phyloP scores from a whole-genome alignment of 495 filamentous ascomycete species.

The Penicillium egyptiacum region DNA sequence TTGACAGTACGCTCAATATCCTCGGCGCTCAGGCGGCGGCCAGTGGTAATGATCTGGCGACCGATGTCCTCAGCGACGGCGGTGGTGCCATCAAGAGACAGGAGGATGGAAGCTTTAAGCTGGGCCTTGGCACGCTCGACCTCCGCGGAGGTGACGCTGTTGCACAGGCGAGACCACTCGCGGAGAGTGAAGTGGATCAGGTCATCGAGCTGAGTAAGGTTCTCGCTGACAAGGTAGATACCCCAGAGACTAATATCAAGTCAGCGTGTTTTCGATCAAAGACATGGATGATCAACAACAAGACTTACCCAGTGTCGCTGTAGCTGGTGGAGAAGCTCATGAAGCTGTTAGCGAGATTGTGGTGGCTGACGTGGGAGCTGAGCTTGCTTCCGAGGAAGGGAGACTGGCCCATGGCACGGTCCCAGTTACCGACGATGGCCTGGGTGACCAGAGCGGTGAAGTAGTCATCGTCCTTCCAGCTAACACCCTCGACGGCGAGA shows the following conservation, averaged over 20 bases:
- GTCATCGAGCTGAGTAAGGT: constrained; percentile 83
- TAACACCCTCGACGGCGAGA: constrained; percentile 97
- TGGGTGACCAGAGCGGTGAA: constrained; percentile 97
- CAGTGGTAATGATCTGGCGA: constrained; percentile 96
- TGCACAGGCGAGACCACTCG: constrained; percentile 92
- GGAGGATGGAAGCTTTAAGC: constrained; percentile 95
- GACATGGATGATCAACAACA: not conserved
- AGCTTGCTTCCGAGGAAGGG: constrained; percentile 97
- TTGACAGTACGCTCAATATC: constrained; percentile 93
- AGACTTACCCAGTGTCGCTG: constrained; percentile 90
- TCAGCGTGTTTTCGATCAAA: constrained; percentile 15
- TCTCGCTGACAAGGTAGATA: constrained; percentile 96
- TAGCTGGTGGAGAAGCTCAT: constrained; percentile 99
- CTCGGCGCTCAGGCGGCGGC: constrained; percentile 81
- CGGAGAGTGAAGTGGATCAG: constrained; percentile 97
- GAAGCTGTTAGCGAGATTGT: constrained; percentile 96
- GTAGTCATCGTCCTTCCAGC: constrained; percentile 99
- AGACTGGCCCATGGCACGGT: constrained; percentile 96
- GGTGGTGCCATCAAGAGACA: constrained; percentile 95
- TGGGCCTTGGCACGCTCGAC: constrained; percentile 98
- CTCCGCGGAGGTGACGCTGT: constrained; percentile 83
- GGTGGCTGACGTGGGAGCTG: constrained; percentile 85
- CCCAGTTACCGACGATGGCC: constrained; percentile 99
- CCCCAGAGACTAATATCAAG: constrained; percentile 79
- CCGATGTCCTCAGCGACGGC: constrained; percentile 98